phyloP scores from a whole-genome alignment of 2,329 filamentous ascomycete species.

The Pestalotiopsis sp. region DNA sequence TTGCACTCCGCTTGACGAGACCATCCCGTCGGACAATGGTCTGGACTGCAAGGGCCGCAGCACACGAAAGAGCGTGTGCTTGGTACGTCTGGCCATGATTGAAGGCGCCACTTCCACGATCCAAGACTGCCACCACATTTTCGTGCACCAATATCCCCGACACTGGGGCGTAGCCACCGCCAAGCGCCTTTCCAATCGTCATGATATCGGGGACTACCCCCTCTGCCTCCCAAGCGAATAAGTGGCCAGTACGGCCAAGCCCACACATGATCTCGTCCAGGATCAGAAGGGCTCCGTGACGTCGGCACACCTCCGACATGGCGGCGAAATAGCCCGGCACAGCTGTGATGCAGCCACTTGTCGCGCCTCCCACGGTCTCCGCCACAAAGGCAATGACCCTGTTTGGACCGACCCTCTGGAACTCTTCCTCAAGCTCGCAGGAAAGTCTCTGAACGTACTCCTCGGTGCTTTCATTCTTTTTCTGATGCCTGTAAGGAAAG shows the following conservation, averaged over 20 bases:
- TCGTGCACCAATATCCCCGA: slow-evolving; percentile 56
- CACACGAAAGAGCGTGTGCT: slow-evolving; percentile 38
- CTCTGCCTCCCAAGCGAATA: slow-evolving; percentile 56
- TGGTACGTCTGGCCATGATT: slow-evolving; percentile 62
- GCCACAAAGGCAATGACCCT: slow-evolving; percentile 67
- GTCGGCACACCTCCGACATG: slow-evolving; percentile 63
- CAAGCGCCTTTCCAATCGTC: slow-evolving; percentile 63
- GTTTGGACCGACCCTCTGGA: slow-evolving; percentile 58
- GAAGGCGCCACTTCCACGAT: slow-evolving; percentile 43
- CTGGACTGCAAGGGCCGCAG: slow-evolving; percentile 41
- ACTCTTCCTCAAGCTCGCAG: slow-evolving; percentile 62
- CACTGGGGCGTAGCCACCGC: slow-evolving; percentile 61
- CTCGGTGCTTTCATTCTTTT: slow-evolving; percentile 47
- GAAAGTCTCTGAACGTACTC: slow-evolving; percentile 59
- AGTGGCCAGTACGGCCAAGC: slow-evolving; percentile 48
- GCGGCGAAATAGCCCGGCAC: slow-evolving; percentile 64
- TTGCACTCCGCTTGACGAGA: slow-evolving; percentile 35
- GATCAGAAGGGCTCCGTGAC: slow-evolving; percentile 65
- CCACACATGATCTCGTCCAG: slow-evolving; percentile 66
- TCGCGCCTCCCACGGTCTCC: slow-evolving; percentile 68
- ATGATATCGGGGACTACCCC: slow-evolving; percentile 58
- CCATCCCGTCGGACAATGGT: slow-evolving; percentile 34
- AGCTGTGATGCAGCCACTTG: slow-evolving; percentile 60
- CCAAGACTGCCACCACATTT: slow-evolving; percentile 47
- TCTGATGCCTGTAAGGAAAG: slow-evolving; percentile 60